Evolutionary conservation across 345 rosid genomes (phyloP).

Genomic region (Eucalyptus globulus): DNA sequence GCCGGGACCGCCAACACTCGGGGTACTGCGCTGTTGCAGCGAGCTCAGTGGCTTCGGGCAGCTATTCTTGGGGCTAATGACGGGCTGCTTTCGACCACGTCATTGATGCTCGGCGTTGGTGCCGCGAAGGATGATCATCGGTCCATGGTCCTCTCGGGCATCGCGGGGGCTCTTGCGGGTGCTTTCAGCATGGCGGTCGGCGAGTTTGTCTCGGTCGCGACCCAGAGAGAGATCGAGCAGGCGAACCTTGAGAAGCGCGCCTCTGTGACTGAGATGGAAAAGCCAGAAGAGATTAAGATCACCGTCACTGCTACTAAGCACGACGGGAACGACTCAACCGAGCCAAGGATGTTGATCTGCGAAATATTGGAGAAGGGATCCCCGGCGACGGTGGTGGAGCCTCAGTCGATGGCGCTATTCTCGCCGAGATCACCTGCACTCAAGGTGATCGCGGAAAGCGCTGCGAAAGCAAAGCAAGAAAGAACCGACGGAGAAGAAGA

Average conservation of each 20-base stretch:
- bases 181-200: slow-evolving; percentile 59
- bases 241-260: background rate
- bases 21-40: background rate
- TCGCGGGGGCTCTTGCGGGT: slow-evolving; percentile 45
- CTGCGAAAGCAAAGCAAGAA: background rate
- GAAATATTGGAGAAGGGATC: background rate
- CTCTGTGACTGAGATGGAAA: background rate
- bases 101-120: slow-evolving; percentile 43
- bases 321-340: background rate
- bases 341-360: background rate
- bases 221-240: slow-evolving; percentile 40
- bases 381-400: background rate
- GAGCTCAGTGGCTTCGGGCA: slow-evolving; percentile 54
- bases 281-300: background rate
- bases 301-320: background rate
- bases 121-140: slow-evolving; percentile 30
- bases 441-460: background rate
- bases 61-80: slow-evolving; percentile 49
- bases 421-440: slow-evolving; percentile 2
- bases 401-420: background rate
- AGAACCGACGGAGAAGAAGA: background rate
- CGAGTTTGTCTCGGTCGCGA: slow-evolving; percentile 42
- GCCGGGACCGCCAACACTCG: background rate
- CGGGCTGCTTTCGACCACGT: slow-evolving; percentile 38
- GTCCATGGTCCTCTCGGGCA: slow-evolving; percentile 34